These are phyloP conservation scores for Golovinomyces cichoracearum DNA, from an alignment of 2,329 filamentous ascomycete genomes.

Conservation along the genomic window DNA sequence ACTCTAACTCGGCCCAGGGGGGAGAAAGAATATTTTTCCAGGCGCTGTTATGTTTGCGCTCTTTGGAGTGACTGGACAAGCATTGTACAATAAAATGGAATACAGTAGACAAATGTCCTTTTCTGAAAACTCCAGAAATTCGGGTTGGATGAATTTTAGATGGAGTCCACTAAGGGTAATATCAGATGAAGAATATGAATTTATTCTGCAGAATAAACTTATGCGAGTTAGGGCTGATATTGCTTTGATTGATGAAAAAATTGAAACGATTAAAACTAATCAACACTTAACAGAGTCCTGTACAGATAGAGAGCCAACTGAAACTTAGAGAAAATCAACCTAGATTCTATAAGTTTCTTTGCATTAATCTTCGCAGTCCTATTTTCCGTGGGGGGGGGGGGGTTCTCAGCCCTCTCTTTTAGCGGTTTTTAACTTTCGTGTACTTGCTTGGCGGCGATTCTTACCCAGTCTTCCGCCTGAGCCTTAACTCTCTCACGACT, in stretches of 20 bases:
- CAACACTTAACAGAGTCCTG: no score
- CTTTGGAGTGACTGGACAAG: constrained; percentile 30
- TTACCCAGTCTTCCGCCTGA: constrained; percentile 45
- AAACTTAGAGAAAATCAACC: no score
- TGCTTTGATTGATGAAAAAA: constrained; percentile 50
- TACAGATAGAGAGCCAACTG: no score
- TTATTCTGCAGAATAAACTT: constrained; percentile 44
- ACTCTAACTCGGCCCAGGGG: constrained; percentile 19
- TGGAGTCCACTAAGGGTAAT: constrained; percentile 48
- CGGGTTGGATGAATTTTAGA: constrained; percentile 31
- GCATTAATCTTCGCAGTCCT: no score
- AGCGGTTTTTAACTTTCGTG: no score
- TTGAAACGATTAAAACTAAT: no score
- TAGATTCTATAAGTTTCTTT: no score
- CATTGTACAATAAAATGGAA: constrained; percentile 26
- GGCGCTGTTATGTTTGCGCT: constrained; percentile 32
- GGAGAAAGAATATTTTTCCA: constrained; percentile 28
- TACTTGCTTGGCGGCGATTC: constrained; percentile 20
- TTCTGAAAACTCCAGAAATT: constrained; percentile 5
- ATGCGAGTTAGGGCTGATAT: constrained; percentile 51
- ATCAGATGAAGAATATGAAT: constrained; percentile 45
- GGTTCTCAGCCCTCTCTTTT: no score
- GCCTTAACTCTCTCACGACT: constrained; percentile 43
- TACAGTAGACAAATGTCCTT: constrained; percentile 10
- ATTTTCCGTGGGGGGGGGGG: no score